Evolutionary conservation across 208 protist genomes (phyloP).

Genomic region (Trypanosoma brucei): DNA sequence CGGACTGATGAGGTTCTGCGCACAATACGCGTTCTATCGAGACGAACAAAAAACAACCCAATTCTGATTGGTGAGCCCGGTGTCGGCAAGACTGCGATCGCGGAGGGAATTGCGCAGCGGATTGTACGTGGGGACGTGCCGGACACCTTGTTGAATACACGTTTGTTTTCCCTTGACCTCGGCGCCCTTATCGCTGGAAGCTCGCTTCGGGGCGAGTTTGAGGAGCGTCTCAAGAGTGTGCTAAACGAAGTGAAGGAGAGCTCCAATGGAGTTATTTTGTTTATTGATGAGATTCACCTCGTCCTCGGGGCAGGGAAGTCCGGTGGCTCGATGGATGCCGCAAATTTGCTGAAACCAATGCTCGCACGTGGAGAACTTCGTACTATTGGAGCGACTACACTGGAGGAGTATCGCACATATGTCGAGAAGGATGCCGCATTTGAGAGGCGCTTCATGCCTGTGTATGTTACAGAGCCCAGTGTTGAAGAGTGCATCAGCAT

Average conservation of each 20-base stretch:
- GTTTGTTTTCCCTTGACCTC: conserved; percentile 96
- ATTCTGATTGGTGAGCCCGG: conserved; percentile 97
- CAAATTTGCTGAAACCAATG: conserved; percentile 98
- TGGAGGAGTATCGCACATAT: conserved; percentile 96
- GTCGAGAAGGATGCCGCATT: conserved; percentile 98
- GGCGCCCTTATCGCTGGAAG: conserved; percentile 97
- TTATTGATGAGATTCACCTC: conserved; percentile 99
- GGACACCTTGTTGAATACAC: conserved; percentile 72
- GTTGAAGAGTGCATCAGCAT: conserved; percentile 98
- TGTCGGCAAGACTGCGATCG: conserved; percentile 92
- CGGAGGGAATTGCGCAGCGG: conserved; percentile 90
- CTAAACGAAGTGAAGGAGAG: conserved; percentile 97
- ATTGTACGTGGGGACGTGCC: conserved; percentile 91
- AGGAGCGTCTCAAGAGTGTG: conserved; percentile 98
- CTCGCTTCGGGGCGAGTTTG: conserved; percentile 99
- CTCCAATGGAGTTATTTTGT: conserved; percentile 96
- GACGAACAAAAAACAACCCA: conserved; percentile 99
- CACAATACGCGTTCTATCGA: conserved; percentile 94
- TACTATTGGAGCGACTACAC: conserved; percentile 97
- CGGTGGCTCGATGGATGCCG: conserved; percentile 95
- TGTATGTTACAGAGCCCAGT: conserved; percentile 94
- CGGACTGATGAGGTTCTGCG: conserved; percentile 98
- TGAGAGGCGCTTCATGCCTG: conserved; percentile 97
- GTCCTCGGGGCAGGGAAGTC: conserved; percentile 95
- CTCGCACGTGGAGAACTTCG: conserved; percentile 95